Evolutionary conservation across 805 yeast genomes (phyloP).

Genomic region (Pichia insulana): DNA sequence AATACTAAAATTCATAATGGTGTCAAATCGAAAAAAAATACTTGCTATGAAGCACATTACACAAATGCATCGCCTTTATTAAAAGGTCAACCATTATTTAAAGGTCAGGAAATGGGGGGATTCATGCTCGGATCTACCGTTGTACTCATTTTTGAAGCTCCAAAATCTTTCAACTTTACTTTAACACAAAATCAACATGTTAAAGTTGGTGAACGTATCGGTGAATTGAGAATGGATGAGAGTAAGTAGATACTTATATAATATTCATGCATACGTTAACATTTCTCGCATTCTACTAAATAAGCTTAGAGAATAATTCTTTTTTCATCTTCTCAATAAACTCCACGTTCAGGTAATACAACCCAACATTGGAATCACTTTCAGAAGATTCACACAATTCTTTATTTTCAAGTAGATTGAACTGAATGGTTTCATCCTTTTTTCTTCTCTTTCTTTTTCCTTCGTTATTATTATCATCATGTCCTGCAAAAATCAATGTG

Average conservation of each 20-base stretch:
- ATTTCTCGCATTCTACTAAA: neutral
- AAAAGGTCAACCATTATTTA: constrained; percentile 80
- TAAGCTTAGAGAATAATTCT: constrained; percentile 28
- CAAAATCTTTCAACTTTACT: constrained; percentile 63
- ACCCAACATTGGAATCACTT: constrained; percentile 18
- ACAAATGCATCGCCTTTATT: constrained; percentile 63
- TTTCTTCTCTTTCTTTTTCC: constrained; percentile 1
- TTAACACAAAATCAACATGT: constrained; percentile 69
- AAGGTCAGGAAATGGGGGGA: constrained; percentile 96
- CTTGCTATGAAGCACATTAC: constrained; percentile 93
- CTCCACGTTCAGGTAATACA: constrained; percentile 38
- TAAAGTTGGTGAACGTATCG: constrained; percentile 76
- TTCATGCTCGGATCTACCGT: constrained; percentile 93
- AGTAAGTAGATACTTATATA: no score
- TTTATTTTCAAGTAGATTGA: constrained; percentile 1
- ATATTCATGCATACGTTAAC: neutral
- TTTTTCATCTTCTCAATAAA: constrained; percentile 47
- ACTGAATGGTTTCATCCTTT: neutral
- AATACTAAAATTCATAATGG: constrained; percentile 59
- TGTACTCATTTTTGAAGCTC: constrained; percentile 96
- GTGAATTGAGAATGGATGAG: constrained; percentile 24
- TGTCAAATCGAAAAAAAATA: constrained; percentile 51
- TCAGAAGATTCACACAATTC: neutral
- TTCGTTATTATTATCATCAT: neutral
- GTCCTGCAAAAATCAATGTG: constrained; percentile 16